These are phyloP conservation scores for Dendrothele bispora DNA, from an alignment of 768 basidiomycete genomes.

Conservation along the genomic window DNA sequence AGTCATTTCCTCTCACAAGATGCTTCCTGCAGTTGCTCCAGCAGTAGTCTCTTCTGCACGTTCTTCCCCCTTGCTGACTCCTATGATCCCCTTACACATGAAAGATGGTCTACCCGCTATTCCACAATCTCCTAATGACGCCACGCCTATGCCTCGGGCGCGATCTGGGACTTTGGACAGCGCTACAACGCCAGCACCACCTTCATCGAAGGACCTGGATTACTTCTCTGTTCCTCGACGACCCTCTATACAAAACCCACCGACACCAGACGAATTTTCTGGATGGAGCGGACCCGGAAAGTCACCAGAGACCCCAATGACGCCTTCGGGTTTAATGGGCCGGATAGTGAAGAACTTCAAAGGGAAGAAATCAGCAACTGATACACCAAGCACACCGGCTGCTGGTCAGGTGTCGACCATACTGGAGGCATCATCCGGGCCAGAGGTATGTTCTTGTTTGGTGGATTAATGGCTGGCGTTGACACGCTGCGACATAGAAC, in stretches of 20 bases:
- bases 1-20: slow-evolving; percentile 62
- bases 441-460: slow-evolving; percentile 24
- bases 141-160: slow-evolving; percentile 29
- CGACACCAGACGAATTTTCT: slow-evolving; percentile 51
- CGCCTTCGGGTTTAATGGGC: slow-evolving; percentile 73
- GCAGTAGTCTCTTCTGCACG: slow-evolving; percentile 40
- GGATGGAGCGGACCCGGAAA: slow-evolving; percentile 35
- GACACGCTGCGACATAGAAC: slow-evolving; percentile 19
- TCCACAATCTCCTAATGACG: slow-evolving; percentile 47
- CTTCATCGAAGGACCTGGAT: slow-evolving; percentile 37
- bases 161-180: slow-evolving; percentile 47
- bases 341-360: slow-evolving; percentile 77
- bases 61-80: slow-evolving; percentile 57
- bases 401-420: slow-evolving; percentile 15
- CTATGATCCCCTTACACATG: slow-evolving; percentile 52
- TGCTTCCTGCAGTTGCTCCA: slow-evolving; percentile 66
- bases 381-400: slow-evolving; percentile 16
- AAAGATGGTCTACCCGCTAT: slow-evolving; percentile 34
- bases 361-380: slow-evolving; percentile 26
- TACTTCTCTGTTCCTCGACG: slow-evolving; percentile 54
- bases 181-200: slow-evolving; percentile 16
- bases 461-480: neutral
- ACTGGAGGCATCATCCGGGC: slow-evolving; percentile 20
- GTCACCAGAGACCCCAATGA: slow-evolving; percentile 43
- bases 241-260: slow-evolving; percentile 40